Evolutionary conservation across 805 yeast species (phyloP).

Genomic region (Candida parachauliodes): DNA sequence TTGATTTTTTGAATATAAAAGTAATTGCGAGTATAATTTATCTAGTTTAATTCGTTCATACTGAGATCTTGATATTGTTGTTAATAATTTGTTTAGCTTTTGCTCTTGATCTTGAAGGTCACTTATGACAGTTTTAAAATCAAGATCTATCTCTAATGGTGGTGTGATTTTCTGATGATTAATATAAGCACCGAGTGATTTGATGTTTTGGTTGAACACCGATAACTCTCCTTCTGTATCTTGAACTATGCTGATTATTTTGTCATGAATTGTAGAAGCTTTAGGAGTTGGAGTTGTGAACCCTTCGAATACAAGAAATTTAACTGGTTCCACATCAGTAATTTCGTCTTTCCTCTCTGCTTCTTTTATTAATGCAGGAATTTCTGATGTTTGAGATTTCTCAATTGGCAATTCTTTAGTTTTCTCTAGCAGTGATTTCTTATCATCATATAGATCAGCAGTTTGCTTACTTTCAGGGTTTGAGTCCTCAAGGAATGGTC

Average conservation of each 20-base stretch:
- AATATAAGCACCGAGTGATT: constrained; percentile 10
- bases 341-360: too few species aligned
- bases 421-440: too few species aligned
- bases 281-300: neutral
- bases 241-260: constrained; percentile 19
- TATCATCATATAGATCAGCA: too few species aligned
- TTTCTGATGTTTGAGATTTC: too few species aligned
- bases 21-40: constrained; percentile 24
- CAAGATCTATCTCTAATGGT: neutral
- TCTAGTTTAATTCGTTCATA: constrained; percentile 19
- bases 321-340: constrained; percentile 8
- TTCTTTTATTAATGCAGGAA: too few species aligned
- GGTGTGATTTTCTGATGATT: neutral
- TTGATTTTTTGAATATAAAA: constrained; percentile 12
- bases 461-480: too few species aligned
- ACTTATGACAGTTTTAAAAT: neutral
- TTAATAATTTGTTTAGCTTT: constrained; percentile 5
- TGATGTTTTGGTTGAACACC: constrained; percentile 19
- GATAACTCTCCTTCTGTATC: constrained; percentile 23
- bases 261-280: constrained; percentile 1
- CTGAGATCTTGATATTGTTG: constrained; percentile 14
- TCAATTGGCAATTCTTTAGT: too few species aligned
- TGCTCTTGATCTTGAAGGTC: neutral
- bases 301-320: constrained; percentile 9
- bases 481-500: too few species aligned